phyloP scores from a whole-genome alignment of 345 rosid genomes.

The Rhizophora apiculata region DNA sequence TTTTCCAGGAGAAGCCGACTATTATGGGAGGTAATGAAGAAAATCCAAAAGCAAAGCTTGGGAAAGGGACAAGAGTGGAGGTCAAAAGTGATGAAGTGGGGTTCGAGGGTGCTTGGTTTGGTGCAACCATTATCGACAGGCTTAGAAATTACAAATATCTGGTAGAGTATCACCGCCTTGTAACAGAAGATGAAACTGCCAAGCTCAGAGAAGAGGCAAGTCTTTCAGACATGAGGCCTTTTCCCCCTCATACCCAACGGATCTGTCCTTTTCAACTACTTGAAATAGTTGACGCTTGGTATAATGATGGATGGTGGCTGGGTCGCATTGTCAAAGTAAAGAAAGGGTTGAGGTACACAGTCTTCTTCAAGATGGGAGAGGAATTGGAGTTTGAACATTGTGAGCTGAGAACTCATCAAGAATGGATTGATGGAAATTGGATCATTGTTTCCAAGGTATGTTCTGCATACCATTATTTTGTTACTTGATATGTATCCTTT shows the following conservation, averaged over 20 bases:
- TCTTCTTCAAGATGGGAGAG: conserved; percentile 37
- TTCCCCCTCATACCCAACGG: conserved; percentile 28
- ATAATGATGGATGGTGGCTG: conserved; percentile 54
- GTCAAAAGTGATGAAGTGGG: conserved; percentile 38
- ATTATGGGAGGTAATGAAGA: not conserved
- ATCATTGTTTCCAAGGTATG: conserved; percentile 28
- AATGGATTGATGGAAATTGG: conserved; percentile 47
- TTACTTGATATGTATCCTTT: not conserved
- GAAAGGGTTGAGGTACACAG: conserved; percentile 24
- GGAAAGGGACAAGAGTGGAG: conserved; percentile 34
- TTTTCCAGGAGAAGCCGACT: conserved; percentile 4
- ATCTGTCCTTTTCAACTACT: conserved; percentile 9
- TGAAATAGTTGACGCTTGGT: conserved; percentile 48
- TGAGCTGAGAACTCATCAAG: conserved; percentile 49
- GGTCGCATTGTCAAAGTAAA: conserved; percentile 30
- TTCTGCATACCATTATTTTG: not conserved
- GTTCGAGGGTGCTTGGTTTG: conserved; percentile 35
- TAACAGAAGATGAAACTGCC: conserved; percentile 36
- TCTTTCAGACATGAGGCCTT: conserved; percentile 38
- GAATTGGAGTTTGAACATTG: conserved; percentile 37
- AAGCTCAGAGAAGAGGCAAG: conserved; percentile 37
- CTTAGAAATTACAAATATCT: conserved; percentile 17
- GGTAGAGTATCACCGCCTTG: conserved; percentile 29
- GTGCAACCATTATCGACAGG: conserved; percentile 20
- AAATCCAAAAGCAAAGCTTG: conserved; percentile 5